Evolutionary conservation across 805 yeast genomes (phyloP).

Genomic region (Candida ipomoeae): DNA sequence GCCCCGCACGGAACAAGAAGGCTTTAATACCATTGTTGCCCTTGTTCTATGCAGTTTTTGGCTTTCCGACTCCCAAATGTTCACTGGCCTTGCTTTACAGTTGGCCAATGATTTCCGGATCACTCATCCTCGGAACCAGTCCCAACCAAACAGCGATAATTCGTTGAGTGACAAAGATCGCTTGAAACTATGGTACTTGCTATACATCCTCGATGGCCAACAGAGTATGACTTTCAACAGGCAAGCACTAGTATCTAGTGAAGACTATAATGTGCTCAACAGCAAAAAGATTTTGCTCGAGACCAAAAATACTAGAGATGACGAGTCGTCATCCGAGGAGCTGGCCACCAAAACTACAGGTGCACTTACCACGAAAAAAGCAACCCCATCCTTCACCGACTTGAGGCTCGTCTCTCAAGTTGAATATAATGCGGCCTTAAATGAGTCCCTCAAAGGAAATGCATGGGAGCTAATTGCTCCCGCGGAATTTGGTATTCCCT

Average conservation of each 20-base stretch:
- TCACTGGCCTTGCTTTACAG: constrained; percentile 65
- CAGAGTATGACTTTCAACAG: constrained; percentile 59
- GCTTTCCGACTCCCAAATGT: constrained; percentile 61
- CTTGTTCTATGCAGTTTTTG: constrained; percentile 64
- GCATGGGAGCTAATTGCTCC: constrained; percentile 63
- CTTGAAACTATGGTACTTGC: constrained; percentile 60
- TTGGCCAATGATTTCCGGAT: constrained; percentile 47
- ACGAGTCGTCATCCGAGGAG: not conserved
- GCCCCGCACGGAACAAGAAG: constrained; percentile 43
- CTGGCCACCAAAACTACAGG: not conserved
- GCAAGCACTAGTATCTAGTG: constrained; percentile 49
- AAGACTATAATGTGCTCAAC: constrained; percentile 42
- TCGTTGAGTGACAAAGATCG: constrained; percentile 29
- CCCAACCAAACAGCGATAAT: constrained; percentile 36
- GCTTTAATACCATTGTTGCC: constrained; percentile 59
- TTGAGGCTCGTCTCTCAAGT: constrained; percentile 63
- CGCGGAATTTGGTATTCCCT: constrained; percentile 61
- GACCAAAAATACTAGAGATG: not conserved
- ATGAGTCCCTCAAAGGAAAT: constrained; percentile 51
- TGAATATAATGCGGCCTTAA: constrained; percentile 61
- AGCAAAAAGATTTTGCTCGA: constrained; percentile 35
- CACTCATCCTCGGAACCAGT: not conserved
- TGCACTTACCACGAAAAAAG: not conserved
- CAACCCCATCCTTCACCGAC: constrained; percentile 32
- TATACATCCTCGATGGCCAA: constrained; percentile 65